Conservation (phyloP, 441 rosid species). For the Jatropha multifida region DNA sequence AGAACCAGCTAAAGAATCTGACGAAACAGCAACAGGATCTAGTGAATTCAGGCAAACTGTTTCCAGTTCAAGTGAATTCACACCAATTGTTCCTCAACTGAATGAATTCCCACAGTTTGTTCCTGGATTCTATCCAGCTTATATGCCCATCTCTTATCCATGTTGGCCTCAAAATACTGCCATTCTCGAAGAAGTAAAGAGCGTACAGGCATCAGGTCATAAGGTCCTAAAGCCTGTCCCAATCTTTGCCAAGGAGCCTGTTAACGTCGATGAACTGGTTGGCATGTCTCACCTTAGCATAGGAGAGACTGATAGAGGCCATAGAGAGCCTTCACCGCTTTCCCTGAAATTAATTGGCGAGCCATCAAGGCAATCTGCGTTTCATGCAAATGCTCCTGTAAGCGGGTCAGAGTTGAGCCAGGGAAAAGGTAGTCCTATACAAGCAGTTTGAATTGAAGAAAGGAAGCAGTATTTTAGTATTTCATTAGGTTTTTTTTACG, state of each 20-base stretch:
- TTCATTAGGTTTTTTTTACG: neutral
- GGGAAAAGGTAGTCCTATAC: constrained; percentile 65
- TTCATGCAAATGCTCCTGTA: constrained; percentile 65
- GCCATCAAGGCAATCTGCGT: constrained; percentile 74
- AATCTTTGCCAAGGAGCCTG: constrained; percentile 62
- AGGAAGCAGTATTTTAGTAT: neutral
- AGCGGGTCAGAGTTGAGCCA: constrained; percentile 49
- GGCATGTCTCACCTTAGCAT: constrained; percentile 81
- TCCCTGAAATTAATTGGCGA: constrained; percentile 67
- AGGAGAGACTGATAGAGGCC: constrained; percentile 41
- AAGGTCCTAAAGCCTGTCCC: constrained; percentile 78
- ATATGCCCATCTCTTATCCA: constrained; percentile 50
- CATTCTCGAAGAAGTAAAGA: constrained; percentile 30
- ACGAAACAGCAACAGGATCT: constrained; percentile 29
- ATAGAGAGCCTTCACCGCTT: constrained; percentile 50
- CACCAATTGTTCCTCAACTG: constrained; percentile 7
- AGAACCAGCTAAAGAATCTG: constrained; percentile 41
- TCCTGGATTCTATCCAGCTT: constrained; percentile 51
- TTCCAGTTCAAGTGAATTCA: constrained; percentile 15
- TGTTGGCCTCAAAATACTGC: constrained; percentile 53
- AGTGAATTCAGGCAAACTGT: constrained; percentile 2
- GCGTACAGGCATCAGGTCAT: constrained; percentile 43
- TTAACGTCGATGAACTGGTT: constrained; percentile 70
- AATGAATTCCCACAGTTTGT: constrained; percentile 34
- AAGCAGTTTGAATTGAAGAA: constrained; percentile 47